Evolutionary conservation across 2,329 filamentous ascomycete genomes (phyloP).

Genomic region (Raffaelea arxii): DNA sequence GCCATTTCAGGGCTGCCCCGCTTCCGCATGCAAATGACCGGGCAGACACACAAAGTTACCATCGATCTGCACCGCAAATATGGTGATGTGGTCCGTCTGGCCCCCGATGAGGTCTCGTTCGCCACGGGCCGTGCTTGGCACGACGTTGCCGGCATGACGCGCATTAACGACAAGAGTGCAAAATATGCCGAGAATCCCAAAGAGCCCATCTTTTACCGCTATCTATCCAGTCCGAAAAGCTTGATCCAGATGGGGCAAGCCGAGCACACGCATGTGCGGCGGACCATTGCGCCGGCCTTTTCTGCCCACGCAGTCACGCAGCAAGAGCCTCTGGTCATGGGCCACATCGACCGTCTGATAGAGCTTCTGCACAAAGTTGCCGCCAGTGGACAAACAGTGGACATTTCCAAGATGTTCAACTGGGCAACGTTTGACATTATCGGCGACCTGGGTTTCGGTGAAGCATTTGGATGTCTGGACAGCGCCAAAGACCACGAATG

Average conservation of each 20-base stretch:
- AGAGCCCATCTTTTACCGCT: constrained; percentile 6
- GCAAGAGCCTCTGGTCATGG: constrained; percentile 7
- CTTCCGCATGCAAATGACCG: neutral
- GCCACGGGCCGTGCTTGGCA: constrained; percentile 24
- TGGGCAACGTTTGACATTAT: constrained; percentile 28
- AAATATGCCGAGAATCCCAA: constrained; percentile 8
- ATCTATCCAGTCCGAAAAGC: constrained; percentile 1
- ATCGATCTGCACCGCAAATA: constrained; percentile 22
- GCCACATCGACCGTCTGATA: constrained; percentile 8
- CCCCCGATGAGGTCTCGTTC: constrained; percentile 32
- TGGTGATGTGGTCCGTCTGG: constrained; percentile 33
- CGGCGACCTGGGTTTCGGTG: constrained; percentile 34
- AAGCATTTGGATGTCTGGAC: constrained; percentile 27
- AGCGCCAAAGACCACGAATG: constrained; percentile 17
- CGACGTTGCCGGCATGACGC: constrained; percentile 17
- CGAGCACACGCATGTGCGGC: constrained; percentile 6
- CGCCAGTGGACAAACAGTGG: constrained; percentile 21
- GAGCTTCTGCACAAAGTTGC: constrained; percentile 4
- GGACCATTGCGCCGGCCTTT: constrained; percentile 7
- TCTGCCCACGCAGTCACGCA: constrained; percentile 11
- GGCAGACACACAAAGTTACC: constrained; percentile 3
- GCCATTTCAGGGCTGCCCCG: constrained; percentile 13
- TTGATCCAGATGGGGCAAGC: constrained; percentile 4
- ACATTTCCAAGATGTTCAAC: constrained; percentile 31
- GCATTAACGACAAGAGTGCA: neutral